These are phyloP conservation scores for Isabelozyma gotoi DNA, from an alignment of 805 yeast genomes.

Conservation along the genomic window DNA sequence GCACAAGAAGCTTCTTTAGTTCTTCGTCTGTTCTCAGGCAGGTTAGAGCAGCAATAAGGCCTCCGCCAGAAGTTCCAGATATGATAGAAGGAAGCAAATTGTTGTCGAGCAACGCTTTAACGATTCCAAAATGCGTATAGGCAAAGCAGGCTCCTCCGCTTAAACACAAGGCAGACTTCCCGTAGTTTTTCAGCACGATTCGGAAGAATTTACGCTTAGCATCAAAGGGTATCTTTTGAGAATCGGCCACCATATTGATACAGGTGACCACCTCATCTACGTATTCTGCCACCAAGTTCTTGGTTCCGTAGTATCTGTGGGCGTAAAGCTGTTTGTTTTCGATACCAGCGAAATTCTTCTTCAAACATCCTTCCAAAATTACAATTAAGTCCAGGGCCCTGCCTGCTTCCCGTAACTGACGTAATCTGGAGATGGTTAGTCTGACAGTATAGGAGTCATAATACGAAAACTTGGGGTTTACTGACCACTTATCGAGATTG, in stretches of 20 bases:
- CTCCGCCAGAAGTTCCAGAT: constrained; percentile 83
- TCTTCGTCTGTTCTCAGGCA: constrained; percentile 72
- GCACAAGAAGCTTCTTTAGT: constrained; percentile 52
- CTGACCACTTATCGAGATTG: constrained; percentile 63
- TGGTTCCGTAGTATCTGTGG: constrained; percentile 76
- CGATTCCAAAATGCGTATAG: constrained; percentile 73
- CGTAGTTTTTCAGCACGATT: constrained; percentile 61
- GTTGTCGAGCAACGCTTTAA: constrained; percentile 67
- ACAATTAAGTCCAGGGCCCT: constrained; percentile 49
- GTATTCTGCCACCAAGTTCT: constrained; percentile 54
- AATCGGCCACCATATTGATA: constrained; percentile 42
- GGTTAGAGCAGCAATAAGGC: constrained; percentile 69
- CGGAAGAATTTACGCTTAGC: constrained; percentile 55
- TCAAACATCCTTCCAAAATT: constrained; percentile 64
- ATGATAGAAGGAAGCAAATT: constrained; percentile 66
- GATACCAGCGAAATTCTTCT: constrained; percentile 75
- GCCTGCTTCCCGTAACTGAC: constrained; percentile 27
- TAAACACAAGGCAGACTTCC: constrained; percentile 68
- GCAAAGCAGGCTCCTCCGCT: constrained; percentile 83
- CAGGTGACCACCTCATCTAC: constrained; percentile 51
- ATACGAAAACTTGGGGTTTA: constrained; percentile 58
- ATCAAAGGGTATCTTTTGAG: constrained; percentile 33
- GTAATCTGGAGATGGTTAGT: constrained; percentile 45
- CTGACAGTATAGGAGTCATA: constrained; percentile 66
- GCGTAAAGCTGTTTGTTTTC: constrained; percentile 72